Conservation (phyloP, 495 filamentous ascomycete genomes). For the Sporormia fimetaria region DNA sequence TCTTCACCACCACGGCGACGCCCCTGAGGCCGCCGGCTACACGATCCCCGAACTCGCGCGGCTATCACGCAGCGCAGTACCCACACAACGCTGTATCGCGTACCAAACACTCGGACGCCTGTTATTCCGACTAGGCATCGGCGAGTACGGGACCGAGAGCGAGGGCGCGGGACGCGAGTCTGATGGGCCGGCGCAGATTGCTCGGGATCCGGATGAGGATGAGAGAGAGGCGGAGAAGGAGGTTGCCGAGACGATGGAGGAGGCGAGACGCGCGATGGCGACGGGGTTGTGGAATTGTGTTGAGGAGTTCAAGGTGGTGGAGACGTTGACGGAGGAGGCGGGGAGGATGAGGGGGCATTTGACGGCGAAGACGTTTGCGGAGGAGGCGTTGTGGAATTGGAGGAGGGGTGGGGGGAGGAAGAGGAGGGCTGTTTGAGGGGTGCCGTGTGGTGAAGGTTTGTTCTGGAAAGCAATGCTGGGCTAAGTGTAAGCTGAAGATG, state of each 20-base stretch:
- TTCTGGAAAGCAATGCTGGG: too few relatives aligned
- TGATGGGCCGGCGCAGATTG: conserved; percentile 55
- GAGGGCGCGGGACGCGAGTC: conserved; percentile 43
- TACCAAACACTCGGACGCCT: conserved; percentile 84
- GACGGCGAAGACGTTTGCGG: conserved; percentile 67
- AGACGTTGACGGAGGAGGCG: conserved; percentile 56
- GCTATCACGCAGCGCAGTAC: conserved; percentile 67
- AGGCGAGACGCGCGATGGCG: conserved; percentile 27
- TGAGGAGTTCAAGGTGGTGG: conserved; percentile 63
- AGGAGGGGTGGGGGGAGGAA: conserved; percentile 58
- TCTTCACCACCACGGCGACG: conserved; percentile 87
- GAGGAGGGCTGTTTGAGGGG: conserved; percentile 30
- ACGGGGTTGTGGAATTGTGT: conserved; percentile 42
- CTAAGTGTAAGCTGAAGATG: too few relatives aligned
- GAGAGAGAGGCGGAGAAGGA: conserved; percentile 12
- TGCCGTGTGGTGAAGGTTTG: too few relatives aligned
- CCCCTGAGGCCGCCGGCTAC: conserved; percentile 88
- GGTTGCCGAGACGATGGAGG: conserved; percentile 15
- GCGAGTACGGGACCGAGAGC: conserved; percentile 62
- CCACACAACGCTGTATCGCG: conserved; percentile 80
- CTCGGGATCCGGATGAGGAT: conserved; percentile 13
- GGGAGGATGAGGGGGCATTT: conserved; percentile 44
- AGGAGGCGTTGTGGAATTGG: conserved; percentile 86
- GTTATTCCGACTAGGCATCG: conserved; percentile 67
- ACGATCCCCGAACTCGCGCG: conserved; percentile 81